phyloP scores from a whole-genome alignment of 2,329 filamentous ascomycete genomes.

The Claviceps monticola region DNA sequence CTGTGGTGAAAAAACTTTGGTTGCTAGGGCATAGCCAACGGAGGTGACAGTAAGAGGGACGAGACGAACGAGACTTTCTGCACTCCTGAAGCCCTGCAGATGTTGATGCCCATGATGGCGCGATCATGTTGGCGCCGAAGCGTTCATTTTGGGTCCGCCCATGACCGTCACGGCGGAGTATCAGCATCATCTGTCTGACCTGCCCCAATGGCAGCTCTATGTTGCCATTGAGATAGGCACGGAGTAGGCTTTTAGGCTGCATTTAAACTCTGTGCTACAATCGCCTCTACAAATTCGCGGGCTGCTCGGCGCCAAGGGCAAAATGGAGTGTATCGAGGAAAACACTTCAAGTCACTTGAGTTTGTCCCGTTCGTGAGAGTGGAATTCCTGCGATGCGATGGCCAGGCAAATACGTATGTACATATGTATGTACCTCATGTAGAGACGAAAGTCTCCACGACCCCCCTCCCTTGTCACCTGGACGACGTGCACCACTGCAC shows the following conservation, averaged over 20 bases:
- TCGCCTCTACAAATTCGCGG: too few relatives aligned
- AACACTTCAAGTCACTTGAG: not conserved
- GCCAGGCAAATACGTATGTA: not conserved
- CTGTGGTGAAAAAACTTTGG: not conserved
- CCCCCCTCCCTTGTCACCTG: slow-evolving; percentile 6
- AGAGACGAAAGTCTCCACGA: not conserved
- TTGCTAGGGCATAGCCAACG: not conserved
- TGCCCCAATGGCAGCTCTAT: not conserved
- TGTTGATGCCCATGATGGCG: too few relatives aligned
- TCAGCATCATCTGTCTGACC: not conserved
- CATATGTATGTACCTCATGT: not conserved
- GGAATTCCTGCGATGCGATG: not conserved
- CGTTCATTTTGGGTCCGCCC: not conserved
- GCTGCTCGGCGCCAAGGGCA: not conserved
- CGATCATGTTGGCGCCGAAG: not conserved
- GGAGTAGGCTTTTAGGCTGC: too few relatives aligned
- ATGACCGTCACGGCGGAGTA: not conserved
- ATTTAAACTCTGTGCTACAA: not conserved
- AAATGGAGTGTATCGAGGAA: not conserved
- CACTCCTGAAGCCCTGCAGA: too few relatives aligned
- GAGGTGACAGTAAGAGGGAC: not conserved
- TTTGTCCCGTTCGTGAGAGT: not conserved
- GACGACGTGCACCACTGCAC: slow-evolving; percentile 7
- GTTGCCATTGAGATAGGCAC: too few relatives aligned
- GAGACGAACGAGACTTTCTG: not conserved